These are phyloP conservation scores for Vanrija pseudolonga DNA, from an alignment of 1,284 basidiomycete genomes.

Conservation along the genomic window DNA sequence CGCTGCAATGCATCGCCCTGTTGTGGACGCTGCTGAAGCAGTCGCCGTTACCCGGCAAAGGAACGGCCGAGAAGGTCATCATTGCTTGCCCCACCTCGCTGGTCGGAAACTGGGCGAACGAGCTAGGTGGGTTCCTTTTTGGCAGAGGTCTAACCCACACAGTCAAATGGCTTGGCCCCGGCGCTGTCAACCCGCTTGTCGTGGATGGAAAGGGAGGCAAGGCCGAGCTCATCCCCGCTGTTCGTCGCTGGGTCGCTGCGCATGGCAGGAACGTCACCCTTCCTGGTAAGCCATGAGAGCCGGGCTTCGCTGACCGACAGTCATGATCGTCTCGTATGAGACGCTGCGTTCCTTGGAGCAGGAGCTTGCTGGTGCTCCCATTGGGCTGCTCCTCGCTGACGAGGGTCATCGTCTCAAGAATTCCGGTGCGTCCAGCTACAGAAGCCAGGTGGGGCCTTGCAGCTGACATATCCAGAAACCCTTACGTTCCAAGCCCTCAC, in stretches of 20 bases:
- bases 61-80: slow-evolving; percentile 94
- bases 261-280: slow-evolving; percentile 80
- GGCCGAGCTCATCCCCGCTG: slow-evolving; percentile 69
- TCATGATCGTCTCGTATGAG: slow-evolving; percentile 99
- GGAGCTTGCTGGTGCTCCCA: slow-evolving; percentile 71
- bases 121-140: slow-evolving; percentile 62
- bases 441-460: no score
- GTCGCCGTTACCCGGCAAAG: slow-evolving; percentile 79
- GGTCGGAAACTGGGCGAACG: slow-evolving; percentile 98
- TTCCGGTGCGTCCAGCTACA: slow-evolving; percentile 60
- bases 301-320: slow-evolving; percentile 50
- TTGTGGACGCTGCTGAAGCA: slow-evolving; percentile 98
- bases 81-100: slow-evolving; percentile 96
- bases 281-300: slow-evolving; percentile 61
- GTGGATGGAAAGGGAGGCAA: slow-evolving; percentile 88
- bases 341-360: slow-evolving; percentile 78
- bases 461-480: slow-evolving; percentile 58
- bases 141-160: background rate
- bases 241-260: slow-evolving; percentile 81
- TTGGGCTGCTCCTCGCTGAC: slow-evolving; percentile 90
- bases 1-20: slow-evolving; percentile 92
- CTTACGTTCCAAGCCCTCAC: slow-evolving; percentile 85
- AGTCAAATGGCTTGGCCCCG: slow-evolving; percentile 92
- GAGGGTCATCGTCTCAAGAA: slow-evolving; percentile 98
- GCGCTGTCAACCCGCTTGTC: slow-evolving; percentile 72